Evolutionary conservation across 106 monocot genomes (phyloP).

Genomic region (Alisma plantagoaquatica): DNA sequence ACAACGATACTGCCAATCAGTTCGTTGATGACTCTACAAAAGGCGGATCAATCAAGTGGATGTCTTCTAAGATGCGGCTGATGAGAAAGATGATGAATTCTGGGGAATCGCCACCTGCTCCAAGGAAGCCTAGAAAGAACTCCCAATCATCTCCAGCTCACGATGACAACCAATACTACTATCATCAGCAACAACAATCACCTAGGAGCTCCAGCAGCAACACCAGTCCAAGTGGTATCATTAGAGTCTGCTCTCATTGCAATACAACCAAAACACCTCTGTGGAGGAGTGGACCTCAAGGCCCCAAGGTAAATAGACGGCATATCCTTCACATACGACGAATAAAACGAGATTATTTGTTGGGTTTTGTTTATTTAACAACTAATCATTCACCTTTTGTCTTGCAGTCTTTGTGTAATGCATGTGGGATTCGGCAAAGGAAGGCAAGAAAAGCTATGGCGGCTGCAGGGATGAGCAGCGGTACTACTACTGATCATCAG

Average conservation of each 20-base stretch:
- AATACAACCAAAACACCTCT: conserved; percentile 18
- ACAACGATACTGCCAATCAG: background rate
- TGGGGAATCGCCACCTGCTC: background rate
- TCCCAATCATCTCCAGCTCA: too few species aligned
- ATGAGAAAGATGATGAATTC: conserved; percentile 15
- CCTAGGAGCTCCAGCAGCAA: background rate
- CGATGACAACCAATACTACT: too few species aligned
- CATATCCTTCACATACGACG: too few species aligned
- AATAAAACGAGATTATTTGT: too few species aligned
- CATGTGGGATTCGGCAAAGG: conserved; percentile 11
- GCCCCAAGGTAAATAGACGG: conserved; percentile 10
- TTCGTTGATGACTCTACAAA: background rate
- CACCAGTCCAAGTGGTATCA: background rate
- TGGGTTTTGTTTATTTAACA: background rate
- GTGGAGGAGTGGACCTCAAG: conserved; percentile 19
- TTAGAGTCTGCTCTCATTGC: conserved; percentile 14
- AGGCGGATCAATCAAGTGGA: conserved; percentile 3
- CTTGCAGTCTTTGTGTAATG: conserved; percentile 3
- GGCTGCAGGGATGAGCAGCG: background rate
- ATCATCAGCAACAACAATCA: too few species aligned
- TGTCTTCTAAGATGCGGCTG: conserved; percentile 16
- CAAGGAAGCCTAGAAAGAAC: background rate
- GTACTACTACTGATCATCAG: background rate
- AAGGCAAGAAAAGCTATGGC: conserved; percentile 11
- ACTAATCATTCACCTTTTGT: background rate